Conservation (phyloP, 2,329 filamentous ascomycete species). For the Hypoxylon sp. region DNA sequence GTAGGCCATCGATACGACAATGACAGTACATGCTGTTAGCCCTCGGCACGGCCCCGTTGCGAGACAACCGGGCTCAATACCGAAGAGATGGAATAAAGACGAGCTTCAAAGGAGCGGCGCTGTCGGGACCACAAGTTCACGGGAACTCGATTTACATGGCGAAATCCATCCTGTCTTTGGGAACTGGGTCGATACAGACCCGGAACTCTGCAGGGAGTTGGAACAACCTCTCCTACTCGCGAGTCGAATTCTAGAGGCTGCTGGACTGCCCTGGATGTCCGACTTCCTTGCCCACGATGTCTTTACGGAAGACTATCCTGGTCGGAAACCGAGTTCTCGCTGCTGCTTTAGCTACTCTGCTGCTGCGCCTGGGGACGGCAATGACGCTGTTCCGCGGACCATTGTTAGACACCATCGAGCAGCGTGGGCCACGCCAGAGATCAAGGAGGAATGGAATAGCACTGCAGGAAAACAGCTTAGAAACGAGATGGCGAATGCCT, state of each 20-base stretch:
- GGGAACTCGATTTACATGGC: slow-evolving; percentile 48
- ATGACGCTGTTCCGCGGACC: slow-evolving; percentile 36
- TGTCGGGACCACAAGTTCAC: slow-evolving; percentile 47
- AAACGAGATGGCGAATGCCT: slow-evolving; percentile 39
- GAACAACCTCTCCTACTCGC: slow-evolving; percentile 54
- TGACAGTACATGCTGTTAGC: slow-evolving; percentile 33
- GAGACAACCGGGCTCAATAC: slow-evolving; percentile 48
- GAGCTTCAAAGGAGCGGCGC: slow-evolving; percentile 53
- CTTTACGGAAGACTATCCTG: slow-evolving; percentile 52
- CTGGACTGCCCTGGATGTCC: slow-evolving; percentile 54
- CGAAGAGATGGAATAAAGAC: slow-evolving; percentile 51
- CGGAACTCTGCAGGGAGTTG: slow-evolving; percentile 48
- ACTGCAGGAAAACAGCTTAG: slow-evolving; percentile 41
- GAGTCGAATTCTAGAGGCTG: slow-evolving; percentile 51
- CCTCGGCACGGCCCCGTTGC: slow-evolving; percentile 34
- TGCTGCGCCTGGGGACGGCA: background rate
- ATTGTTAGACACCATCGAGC: slow-evolving; percentile 51
- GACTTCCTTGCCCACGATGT: slow-evolving; percentile 55
- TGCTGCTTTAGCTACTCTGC: slow-evolving; percentile 33
- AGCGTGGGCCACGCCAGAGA: slow-evolving; percentile 45
- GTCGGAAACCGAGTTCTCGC: slow-evolving; percentile 40
- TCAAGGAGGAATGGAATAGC: slow-evolving; percentile 46
- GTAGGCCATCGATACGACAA: slow-evolving; percentile 23
- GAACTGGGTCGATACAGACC: slow-evolving; percentile 48
- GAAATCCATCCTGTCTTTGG: slow-evolving; percentile 53